A percentile compares a stretch with the other conserved stretches of the same genome.
phyloP scores from a whole-genome alignment of 176 grass and related monocot genomes.

The Microstegium vimineum region DNA sequence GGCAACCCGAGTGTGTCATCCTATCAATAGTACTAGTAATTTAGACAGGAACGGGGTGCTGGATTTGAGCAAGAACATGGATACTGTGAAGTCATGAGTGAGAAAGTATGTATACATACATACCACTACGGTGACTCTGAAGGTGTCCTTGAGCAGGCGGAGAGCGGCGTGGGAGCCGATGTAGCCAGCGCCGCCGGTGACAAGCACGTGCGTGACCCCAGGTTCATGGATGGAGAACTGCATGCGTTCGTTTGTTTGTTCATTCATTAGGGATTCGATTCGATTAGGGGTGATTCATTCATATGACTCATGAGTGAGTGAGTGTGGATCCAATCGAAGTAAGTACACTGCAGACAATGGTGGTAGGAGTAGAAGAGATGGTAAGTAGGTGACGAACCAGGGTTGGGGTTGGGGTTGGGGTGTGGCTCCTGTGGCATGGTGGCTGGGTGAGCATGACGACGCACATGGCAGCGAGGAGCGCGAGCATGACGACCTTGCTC shows the following conservation, averaged over 20 bases:
- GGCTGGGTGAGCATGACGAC: slow-evolving; percentile 82
- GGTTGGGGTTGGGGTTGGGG: not conserved
- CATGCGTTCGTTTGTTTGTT: no score
- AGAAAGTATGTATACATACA: not conserved
- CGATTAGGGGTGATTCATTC: no score
- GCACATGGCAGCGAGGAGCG: slow-evolving; percentile 69
- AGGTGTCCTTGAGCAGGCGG: slow-evolving; percentile 69
- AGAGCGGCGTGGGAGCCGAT: slow-evolving; percentile 87
- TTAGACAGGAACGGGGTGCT: not conserved
- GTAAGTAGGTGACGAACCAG: not conserved
- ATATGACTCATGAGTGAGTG: no score
- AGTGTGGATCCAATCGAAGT: no score
- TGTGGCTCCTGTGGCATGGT: slow-evolving; percentile 51
- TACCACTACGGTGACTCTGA: slow-evolving; percentile 96
- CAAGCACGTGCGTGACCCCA: slow-evolving; percentile 76
- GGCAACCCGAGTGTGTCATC: not conserved
- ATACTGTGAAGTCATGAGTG: not conserved
- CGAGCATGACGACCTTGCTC: slow-evolving; percentile 65
- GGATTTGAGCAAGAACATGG: not conserved
- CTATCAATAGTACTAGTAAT: no score
- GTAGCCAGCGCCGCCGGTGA: slow-evolving; percentile 82
- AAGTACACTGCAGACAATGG: no score
- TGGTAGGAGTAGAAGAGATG: no score
- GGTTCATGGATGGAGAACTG: slow-evolving; percentile 76
- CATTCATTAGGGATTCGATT: no score